Evolutionary conservation across 345 rosid genomes (phyloP), one percentile per base, ranked within the genome.

Genomic region (Brassica cretica): DNA sequence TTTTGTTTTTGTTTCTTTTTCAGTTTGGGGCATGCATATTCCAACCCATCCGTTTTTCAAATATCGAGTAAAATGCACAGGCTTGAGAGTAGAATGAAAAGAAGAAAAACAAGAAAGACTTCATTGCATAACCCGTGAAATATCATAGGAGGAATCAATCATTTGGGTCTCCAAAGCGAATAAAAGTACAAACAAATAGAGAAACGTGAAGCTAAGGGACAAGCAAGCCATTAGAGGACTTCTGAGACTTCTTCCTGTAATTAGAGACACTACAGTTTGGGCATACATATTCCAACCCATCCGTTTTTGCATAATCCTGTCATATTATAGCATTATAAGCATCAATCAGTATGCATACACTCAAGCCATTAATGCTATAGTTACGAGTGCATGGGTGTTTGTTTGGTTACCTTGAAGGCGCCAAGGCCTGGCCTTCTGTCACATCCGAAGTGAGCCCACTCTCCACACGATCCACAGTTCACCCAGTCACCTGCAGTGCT

Each of bases 401-500:
- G 24, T 9, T 58, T 71, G n/a, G 27, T 35, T 82, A 95, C 99
- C 94, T 95, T 95, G 59, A 95, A 95, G 81, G 99, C 98, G 39
- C 98, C 99, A 5, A 95, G 99, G 21, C 99, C 98, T 65, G 92
- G 97, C 78, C 99, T 90, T 85, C 98, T 82, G 75, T 95, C 99
- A 84, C 99, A 95, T 76, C 99, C 99, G 71, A 95, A 95, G 84
- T 95, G 99, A n/a, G 99, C 99, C 99, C 99, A 95, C 80, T 95
- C 99, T 8, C 96, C 99, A 32, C 99, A 95, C 59, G 91, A 88
- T 79, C 98, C 97, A 75, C 99, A 95, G 80, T 95, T 95, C 66
- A 95, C 99, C 99, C 99, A 93, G 75, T 95, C 99, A 80, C 99
- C 99, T 0, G 99, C 96, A 39, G 99, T 96, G 24, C 99, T 93